Conservation (phyloP, 495 filamentous ascomycete genomes). For the Neurospora africana region DNA sequence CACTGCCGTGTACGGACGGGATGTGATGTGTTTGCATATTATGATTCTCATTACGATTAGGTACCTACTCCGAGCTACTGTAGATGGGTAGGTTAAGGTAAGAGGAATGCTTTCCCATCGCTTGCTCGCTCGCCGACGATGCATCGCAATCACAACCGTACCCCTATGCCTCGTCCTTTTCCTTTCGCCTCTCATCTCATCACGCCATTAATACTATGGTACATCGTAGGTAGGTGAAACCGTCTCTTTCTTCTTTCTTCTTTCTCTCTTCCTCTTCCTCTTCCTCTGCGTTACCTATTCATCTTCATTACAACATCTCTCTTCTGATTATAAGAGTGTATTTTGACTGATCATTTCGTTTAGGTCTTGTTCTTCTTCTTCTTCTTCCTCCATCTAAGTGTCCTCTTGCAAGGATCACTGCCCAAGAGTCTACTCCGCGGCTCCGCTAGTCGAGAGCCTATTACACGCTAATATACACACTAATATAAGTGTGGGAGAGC, state of each 20-base stretch:
- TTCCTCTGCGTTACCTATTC: background rate
- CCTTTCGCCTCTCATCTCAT: background rate
- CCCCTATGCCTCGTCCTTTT: background rate
- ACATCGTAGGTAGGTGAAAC: background rate
- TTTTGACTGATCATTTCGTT: background rate
- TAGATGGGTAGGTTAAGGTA: background rate
- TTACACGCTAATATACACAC: background rate
- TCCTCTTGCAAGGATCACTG: background rate
- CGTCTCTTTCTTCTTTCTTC: background rate
- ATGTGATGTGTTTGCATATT: background rate
- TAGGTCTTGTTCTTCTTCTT: background rate
- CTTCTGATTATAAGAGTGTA: background rate
- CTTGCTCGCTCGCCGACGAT: background rate
- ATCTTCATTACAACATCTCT: background rate
- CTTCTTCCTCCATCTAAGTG: background rate
- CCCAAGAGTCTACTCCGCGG: background rate
- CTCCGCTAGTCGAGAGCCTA: background rate
- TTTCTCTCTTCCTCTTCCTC: background rate
- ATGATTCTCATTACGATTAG: background rate
- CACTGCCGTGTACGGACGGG: background rate
- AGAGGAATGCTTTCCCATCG: background rate
- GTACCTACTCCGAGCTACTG: no score
- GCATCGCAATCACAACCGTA: background rate
- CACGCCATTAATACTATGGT: background rate
- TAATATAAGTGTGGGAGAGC: background rate